These are phyloP conservation scores for Diatrype stigma DNA, from an alignment of 2,329 filamentous ascomycete species.

Conservation along the genomic window DNA sequence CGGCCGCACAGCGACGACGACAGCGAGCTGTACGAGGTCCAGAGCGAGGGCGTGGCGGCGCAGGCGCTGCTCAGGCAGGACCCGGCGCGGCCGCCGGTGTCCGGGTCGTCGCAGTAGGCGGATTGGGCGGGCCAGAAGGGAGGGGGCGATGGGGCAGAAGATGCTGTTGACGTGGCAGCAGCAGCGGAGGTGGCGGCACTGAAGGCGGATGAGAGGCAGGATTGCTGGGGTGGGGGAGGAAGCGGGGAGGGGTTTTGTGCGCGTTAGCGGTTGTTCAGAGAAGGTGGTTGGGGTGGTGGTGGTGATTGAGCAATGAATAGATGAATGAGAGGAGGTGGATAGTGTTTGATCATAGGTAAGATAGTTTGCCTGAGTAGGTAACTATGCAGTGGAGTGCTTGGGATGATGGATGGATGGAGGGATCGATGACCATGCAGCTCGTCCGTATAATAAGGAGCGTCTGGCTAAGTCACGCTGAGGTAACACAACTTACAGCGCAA, in stretches of 20 bases:
- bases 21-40: conserved; percentile 28
- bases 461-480: too few relatives aligned
- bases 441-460: too few relatives aligned
- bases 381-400: too few relatives aligned
- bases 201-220: conserved; percentile 38
- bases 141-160: not conserved
- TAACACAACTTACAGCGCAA: conserved; percentile 35
- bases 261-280: too few relatives aligned
- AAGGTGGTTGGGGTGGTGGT: too few relatives aligned
- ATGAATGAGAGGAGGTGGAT: too few relatives aligned
- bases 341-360: too few relatives aligned
- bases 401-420: too few relatives aligned
- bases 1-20: conserved; percentile 37
- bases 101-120: conserved; percentile 24
- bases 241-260: too few relatives aligned
- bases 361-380: too few relatives aligned
- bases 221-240: conserved; percentile 29
- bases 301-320: too few relatives aligned
- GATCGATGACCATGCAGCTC: too few relatives aligned
- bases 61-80: conserved; percentile 27
- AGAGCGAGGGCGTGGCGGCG: conserved; percentile 20
- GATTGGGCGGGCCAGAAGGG: conserved; percentile 27
- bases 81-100: conserved; percentile 21
- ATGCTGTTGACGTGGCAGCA: conserved; percentile 6
- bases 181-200: conserved; percentile 17